Evolutionary conservation across 164 flowering plant genomes (phyloP).

Genomic region (Protea cynaroides): DNA sequence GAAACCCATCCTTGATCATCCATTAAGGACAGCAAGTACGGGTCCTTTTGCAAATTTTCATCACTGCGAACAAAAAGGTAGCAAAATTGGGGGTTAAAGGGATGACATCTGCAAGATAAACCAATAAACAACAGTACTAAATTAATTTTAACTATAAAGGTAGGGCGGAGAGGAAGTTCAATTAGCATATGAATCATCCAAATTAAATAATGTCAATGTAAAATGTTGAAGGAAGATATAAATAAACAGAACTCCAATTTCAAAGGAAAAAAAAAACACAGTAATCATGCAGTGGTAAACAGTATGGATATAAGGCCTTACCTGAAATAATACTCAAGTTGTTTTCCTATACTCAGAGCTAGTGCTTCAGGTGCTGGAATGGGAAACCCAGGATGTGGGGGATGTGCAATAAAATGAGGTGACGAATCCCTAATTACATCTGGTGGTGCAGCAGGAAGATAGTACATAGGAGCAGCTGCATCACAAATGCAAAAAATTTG

Average conservation of each 20-base stretch:
- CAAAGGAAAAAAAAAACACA: not conserved
- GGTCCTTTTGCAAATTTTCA: constrained; percentile 72
- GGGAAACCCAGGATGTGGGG: constrained; percentile 34
- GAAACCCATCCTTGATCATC: too few relatives aligned
- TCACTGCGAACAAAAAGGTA: constrained; percentile 44
- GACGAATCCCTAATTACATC: constrained; percentile 54
- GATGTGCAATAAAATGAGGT: constrained; percentile 47
- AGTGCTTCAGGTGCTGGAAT: constrained; percentile 31
- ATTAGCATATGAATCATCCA: too few relatives aligned
- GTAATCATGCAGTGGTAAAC: not conserved
- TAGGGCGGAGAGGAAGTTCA: too few relatives aligned
- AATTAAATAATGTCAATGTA: too few relatives aligned
- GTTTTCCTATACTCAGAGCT: constrained; percentile 52
- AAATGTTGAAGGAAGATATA: too few relatives aligned
- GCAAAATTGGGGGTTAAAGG: too few relatives aligned
- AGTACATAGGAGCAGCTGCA: constrained; percentile 52
- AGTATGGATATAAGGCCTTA: constrained; percentile 11
- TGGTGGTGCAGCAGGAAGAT: constrained; percentile 55
- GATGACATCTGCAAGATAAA: not conserved
- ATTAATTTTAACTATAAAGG: not conserved
- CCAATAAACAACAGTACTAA: not conserved
- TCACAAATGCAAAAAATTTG: not conserved
- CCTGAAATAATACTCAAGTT: constrained; percentile 98
- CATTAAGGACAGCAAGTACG: constrained; percentile 65
- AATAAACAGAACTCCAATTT: too few relatives aligned